A percentile compares a stretch with the other conserved stretches of the same genome.
Conservation (phyloP, 768 basidiomycete species). For the Mycena leptocephala region DNA sequence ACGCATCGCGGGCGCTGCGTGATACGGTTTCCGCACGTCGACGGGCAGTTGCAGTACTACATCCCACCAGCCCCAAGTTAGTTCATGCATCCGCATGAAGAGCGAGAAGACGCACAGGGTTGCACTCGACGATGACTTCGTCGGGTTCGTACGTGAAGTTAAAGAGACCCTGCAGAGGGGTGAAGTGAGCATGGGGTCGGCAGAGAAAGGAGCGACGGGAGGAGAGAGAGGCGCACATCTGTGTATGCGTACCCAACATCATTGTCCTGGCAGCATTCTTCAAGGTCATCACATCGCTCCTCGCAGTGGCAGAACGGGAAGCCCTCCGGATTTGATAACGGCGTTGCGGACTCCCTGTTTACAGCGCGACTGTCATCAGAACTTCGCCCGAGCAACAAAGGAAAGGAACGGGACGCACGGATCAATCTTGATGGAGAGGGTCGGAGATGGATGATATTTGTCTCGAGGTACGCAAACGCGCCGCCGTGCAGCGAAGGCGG, state of each 20-base stretch:
- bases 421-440: not conserved
- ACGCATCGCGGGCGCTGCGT: slow-evolving; percentile 39
- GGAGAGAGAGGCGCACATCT: slow-evolving; percentile 3
- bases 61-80: not conserved
- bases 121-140: slow-evolving; percentile 42
- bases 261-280: not conserved
- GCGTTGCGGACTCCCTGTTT: not conserved
- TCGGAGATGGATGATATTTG: not conserved
- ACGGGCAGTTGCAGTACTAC: slow-evolving; percentile 34
- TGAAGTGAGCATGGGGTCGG: not conserved
- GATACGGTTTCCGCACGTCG: slow-evolving; percentile 39
- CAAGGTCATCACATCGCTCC: not conserved
- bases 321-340: not conserved
- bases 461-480: slow-evolving; percentile 32
- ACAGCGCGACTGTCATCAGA: not conserved
- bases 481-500: not conserved
- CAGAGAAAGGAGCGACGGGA: not conserved
- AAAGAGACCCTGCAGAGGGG: slow-evolving; percentile 21
- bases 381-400: not conserved
- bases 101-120: slow-evolving; percentile 29
- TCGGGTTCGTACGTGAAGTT: slow-evolving; percentile 17
- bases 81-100: not conserved
- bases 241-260: slow-evolving; percentile 16
- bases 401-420: not conserved
- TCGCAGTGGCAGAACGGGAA: not conserved